Base-by-base conservation (phyloP, 208 protist species). In the Trichomonas tenax region DNA sequence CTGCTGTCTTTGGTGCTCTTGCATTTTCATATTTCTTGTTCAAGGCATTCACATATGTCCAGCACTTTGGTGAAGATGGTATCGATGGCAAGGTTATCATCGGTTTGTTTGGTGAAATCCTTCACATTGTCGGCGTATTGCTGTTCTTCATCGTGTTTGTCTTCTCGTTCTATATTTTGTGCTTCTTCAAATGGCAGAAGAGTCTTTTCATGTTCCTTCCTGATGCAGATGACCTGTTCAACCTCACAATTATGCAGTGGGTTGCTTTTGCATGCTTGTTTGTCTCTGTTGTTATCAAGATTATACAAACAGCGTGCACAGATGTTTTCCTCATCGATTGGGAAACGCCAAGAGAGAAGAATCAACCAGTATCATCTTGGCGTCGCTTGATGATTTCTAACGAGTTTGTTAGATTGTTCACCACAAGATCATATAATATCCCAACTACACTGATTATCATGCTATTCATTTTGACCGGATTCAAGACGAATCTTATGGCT, bases 121-220 rank as follows among this genome's bases (percentile, higher is more conserved):
- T 89, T 31, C 34, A 89, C 15, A 46, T 46, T 40, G 9, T 46
- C 26, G 82, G 82, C 31, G 17, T 89, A 10, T 89, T 44, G 23
- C 40, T 89, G 34, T 89, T 89, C 46, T 46, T 89, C 17, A 46
- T 89, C 38, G 17, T 40, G 0, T 89, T 89, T 46, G 82, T 46
- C 31, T 89, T 89, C 38, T 44, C 82, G 0, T 34, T 40, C 17
- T 46, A 31, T 8, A 21, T 89, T 89, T 38, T 89, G 4, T 44
- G 31, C 38, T 89, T 89, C 82, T 89, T 46, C 82, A 89, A 89
- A 31, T 89, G 82, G 82, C 82, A 89, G 38, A 89, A 89, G 46
- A n/a, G 34, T 26, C 17, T 45, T 8, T 89, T 89, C 38, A 44
- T 34, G 82, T 89, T 34, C 46, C 9, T 89, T 46, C 82, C 82